These are phyloP conservation scores for Entomortierella lignicola DNA, from an alignment of 192 early-diverging fungal species.

Conservation along the genomic window DNA sequence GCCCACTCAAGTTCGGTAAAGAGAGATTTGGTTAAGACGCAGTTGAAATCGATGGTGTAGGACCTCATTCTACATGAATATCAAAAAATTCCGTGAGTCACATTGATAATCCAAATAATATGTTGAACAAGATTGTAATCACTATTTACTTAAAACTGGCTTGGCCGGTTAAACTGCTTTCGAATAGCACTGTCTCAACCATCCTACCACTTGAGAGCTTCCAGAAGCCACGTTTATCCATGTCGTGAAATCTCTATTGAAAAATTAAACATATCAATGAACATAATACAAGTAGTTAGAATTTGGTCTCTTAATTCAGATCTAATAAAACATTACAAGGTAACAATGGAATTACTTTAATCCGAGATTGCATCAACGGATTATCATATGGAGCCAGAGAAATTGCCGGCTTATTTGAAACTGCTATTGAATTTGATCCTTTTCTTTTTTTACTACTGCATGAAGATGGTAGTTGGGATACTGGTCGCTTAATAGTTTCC, in stretches of 20 bases:
- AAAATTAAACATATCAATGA: not conserved
- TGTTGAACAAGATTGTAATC: too few relatives aligned
- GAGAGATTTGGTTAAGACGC: constrained; percentile 12
- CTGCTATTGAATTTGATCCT: not conserved
- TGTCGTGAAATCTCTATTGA: not conserved
- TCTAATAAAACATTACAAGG: not conserved
- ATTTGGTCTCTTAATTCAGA: not conserved
- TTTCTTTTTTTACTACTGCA: not conserved
- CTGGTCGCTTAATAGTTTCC: not conserved
- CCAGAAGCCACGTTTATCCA: not conserved
- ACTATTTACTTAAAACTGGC: not conserved
- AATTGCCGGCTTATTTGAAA: not conserved
- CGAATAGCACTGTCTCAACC: not conserved
- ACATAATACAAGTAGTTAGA: too few relatives aligned
- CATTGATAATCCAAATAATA: too few relatives aligned
- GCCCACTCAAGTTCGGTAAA: constrained; percentile 33
- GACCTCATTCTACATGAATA: not conserved
- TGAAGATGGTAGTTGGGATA: not conserved
- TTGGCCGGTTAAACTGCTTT: not conserved
- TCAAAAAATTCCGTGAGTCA: too few relatives aligned
- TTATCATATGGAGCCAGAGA: not conserved
- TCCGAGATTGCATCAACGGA: not conserved
- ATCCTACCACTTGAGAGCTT: not conserved
- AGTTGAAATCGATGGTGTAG: not conserved
- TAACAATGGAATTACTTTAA: not conserved